Conservation (phyloP, 2,329 filamentous ascomycete species). For the Cordyceps fumosorosea region DNA sequence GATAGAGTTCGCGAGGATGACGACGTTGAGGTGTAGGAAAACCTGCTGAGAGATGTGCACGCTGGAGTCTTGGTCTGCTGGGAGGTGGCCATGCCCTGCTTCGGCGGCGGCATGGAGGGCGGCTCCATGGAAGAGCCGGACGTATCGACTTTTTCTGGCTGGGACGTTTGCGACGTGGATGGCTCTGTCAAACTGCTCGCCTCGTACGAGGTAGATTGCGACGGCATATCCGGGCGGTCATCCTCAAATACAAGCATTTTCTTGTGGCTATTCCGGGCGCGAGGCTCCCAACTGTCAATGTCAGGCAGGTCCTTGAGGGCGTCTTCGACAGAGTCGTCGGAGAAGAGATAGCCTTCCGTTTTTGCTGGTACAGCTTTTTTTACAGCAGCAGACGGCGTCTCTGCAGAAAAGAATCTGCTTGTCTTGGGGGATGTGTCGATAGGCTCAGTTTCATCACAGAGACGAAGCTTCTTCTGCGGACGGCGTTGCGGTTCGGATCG, state of each 20-base stretch:
- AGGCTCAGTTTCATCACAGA: conserved; percentile 39
- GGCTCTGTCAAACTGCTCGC: conserved; percentile 14
- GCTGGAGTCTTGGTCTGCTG: conserved; percentile 17
- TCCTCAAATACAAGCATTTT: conserved; percentile 41
- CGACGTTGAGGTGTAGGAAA: conserved; percentile 22
- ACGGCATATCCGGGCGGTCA: conserved; percentile 21
- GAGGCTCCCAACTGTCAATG: conserved; percentile 40
- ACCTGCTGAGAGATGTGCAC: conserved; percentile 25
- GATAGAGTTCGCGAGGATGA: conserved; percentile 18
- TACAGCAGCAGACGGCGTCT: conserved; percentile 17
- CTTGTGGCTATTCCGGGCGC: conserved; percentile 27
- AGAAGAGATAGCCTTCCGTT: conserved; percentile 41
- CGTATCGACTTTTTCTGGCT: conserved; percentile 8
- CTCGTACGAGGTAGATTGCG: neutral
- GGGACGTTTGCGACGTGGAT: conserved; percentile 2
- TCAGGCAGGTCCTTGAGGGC: conserved; percentile 46
- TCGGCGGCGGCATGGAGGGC: conserved; percentile 24
- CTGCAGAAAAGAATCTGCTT: conserved; percentile 48
- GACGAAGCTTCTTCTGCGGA: conserved; percentile 51
- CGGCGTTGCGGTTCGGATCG: conserved; percentile 23
- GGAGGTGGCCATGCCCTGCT: conserved; percentile 17
- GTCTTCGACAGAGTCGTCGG: conserved; percentile 53
- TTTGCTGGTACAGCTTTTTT: conserved; percentile 25
- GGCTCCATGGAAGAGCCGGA: conserved; percentile 20
- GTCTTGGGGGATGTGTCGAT: conserved; percentile 32